Evolutionary conservation across 1,284 basidiomycete genomes (phyloP).

Genomic region (Agroathelia rolfsii): DNA sequence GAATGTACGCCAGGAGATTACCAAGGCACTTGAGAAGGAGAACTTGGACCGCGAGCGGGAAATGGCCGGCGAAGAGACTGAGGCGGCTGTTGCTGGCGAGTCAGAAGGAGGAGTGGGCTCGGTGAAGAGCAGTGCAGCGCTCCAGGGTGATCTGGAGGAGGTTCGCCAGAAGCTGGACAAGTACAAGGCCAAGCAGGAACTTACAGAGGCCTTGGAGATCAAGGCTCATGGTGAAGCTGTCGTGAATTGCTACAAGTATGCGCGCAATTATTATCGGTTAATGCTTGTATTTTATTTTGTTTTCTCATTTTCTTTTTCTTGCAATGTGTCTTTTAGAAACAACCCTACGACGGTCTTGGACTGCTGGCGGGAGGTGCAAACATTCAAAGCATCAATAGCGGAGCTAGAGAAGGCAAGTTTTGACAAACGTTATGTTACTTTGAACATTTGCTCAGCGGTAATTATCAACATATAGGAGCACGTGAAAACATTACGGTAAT

Average conservation of each 20-base stretch:
- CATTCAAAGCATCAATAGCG: conserved; percentile 63
- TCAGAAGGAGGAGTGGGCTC: conserved; percentile 20
- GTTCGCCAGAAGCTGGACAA: conserved; percentile 63
- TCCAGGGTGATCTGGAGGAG: conserved; percentile 67
- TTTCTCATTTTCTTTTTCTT: neutral
- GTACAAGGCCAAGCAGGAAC: conserved; percentile 49
- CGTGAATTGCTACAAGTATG: conserved; percentile 65
- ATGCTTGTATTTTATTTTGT: conserved; percentile 5
- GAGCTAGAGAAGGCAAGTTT: too few relatives aligned
- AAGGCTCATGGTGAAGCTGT: conserved; percentile 51
- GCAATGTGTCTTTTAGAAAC: too few relatives aligned
- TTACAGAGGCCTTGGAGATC: conserved; percentile 46
- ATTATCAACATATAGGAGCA: too few relatives aligned
- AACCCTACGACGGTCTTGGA: conserved; percentile 54
- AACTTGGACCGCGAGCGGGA: conserved; percentile 62
- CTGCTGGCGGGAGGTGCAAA: conserved; percentile 69
- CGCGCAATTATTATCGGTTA: too few relatives aligned
- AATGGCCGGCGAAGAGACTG: conserved; percentile 31
- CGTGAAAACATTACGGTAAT: conserved; percentile 42
- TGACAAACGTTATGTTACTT: too few relatives aligned
- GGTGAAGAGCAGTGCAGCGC: conserved; percentile 48
- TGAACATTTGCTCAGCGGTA: too few relatives aligned
- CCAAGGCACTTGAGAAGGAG: conserved; percentile 66
- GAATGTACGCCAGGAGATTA: conserved; percentile 54
- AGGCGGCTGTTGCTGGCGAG: conserved; percentile 18